Evolutionary conservation across 208 protist species (phyloP).

Genomic region (Trypanosoma lewisi): DNA sequence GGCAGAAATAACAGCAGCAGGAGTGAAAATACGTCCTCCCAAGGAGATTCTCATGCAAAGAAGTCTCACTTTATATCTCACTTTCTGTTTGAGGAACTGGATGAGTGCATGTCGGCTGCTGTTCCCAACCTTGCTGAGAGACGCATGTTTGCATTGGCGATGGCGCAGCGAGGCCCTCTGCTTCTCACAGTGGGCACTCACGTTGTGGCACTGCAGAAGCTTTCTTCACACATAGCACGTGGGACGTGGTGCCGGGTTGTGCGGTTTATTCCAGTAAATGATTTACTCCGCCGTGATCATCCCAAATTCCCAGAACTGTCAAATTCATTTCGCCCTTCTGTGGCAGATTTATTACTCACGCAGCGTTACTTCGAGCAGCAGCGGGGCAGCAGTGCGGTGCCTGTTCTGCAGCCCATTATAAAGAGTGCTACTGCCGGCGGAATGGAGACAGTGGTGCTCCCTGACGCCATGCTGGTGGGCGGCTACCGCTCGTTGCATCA

Average conservation of each 20-base stretch:
- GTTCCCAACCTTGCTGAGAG: slow-evolving; percentile 37
- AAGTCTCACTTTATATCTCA: background rate
- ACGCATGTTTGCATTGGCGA: slow-evolving; percentile 45
- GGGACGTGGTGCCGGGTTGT: slow-evolving; percentile 21
- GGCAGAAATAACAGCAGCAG: too few relatives aligned
- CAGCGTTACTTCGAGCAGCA: slow-evolving; percentile 18
- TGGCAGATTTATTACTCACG: slow-evolving; percentile 6
- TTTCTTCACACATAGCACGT: slow-evolving; percentile 16
- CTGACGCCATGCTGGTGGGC: slow-evolving; percentile 33
- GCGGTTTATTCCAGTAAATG: slow-evolving; percentile 13
- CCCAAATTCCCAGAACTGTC: background rate
- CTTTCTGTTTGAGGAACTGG: slow-evolving; percentile 20
- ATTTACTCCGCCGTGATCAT: background rate
- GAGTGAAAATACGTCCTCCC: too few relatives aligned
- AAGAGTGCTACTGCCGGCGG: background rate
- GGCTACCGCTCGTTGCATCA: slow-evolving; percentile 60
- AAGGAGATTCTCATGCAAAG: background rate
- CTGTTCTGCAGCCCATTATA: slow-evolving; percentile 28
- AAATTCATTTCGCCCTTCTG: background rate
- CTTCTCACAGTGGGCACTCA: slow-evolving; percentile 32
- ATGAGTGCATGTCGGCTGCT: slow-evolving; percentile 17
- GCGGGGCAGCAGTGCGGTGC: slow-evolving; percentile 20
- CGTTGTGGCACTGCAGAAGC: slow-evolving; percentile 25
- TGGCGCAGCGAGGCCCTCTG: slow-evolving; percentile 32
- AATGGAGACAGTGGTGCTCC: slow-evolving; percentile 28